Evolutionary conservation across 768 basidiomycete genomes (phyloP), one percentile per base, ranked within the genome.

Genomic region (Rhizopogon rudus): DNA sequence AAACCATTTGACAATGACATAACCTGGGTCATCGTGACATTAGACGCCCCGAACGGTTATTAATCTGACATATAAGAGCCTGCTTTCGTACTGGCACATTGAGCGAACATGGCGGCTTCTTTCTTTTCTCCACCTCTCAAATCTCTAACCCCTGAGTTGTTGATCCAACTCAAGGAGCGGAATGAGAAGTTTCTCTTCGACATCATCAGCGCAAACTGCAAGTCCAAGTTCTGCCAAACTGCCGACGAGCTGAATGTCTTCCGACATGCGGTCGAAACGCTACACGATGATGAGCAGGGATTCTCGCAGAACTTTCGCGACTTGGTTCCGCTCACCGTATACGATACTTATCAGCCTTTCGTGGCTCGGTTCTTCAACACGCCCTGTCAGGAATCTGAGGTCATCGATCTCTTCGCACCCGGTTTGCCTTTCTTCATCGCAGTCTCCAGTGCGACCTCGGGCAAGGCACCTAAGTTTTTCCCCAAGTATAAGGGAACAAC

Each of bases 161-260:
- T 55, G 16, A 48, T 53, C 17, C 54, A 44, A 45, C 66, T 65
- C 29, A 56, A 52, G 8, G 44, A 67, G 35, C 62, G 56, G 50
- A 62, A 13, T n/a, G 28, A 29, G 9, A 44, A 10, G 28, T n/a
- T 44, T 28, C 3, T 44, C 14, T 29, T n/a, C 8, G 41, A 42
- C 10, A 42, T 22, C 10, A 44, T 29, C 28, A 29, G 16, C 44
- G 10, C 16, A 16, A 44, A 29, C 5, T n/a, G 8, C 16, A 44
- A 29, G 28, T n/a, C 16, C 44, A 44, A 44, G 16, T 29, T n/a
- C 28, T 44, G 14, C 8, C 44, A 45, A 45, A 45, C 28, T 9
- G 28, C 16, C 28, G 9, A 29, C n/a, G 44, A 45, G 28, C 28
- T 45, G 16, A 29, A 16, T 28, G 22, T 29, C 28, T 22, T 29